phyloP scores from a whole-genome alignment of 176 grass and related monocot genomes.

The Hyparrhenia diplandra region DNA sequence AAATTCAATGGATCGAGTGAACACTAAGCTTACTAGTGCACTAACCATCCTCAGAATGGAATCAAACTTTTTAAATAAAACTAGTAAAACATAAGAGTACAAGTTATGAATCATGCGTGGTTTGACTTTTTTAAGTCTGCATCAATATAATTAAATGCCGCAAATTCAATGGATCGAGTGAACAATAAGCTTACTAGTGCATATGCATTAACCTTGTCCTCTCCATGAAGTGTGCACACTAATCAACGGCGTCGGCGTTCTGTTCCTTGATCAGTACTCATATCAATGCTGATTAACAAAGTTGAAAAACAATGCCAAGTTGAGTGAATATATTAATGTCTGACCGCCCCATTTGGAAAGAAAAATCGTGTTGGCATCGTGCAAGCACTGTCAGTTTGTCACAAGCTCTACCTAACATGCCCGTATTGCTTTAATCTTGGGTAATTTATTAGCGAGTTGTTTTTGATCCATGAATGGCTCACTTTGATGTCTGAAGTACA shows the following conservation, averaged over 20 bases:
- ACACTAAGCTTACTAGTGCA: neutral
- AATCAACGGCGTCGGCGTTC: neutral
- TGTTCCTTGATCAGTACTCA: neutral
- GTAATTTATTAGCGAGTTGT: neutral
- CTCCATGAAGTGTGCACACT: conserved; percentile 8
- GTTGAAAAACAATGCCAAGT: conserved; percentile 6
- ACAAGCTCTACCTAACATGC: neutral
- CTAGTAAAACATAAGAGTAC: neutral
- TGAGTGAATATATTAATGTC: conserved; percentile 2
- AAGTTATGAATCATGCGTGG: neutral
- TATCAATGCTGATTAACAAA: neutral
- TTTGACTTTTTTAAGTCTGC: neutral
- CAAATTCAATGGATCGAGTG: conserved; percentile 11
- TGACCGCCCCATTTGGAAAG: neutral
- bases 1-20: conserved; percentile 6
- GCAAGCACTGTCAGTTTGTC: neutral
- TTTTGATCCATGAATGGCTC: neutral
- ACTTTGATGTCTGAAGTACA: neutral
- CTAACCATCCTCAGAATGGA: neutral
- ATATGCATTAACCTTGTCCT: neutral
- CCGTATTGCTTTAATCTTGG: neutral
- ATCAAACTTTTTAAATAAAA: neutral
- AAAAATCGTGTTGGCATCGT: neutral
- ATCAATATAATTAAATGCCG: neutral
- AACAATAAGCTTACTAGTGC: neutral